phyloP scores from a whole-genome alignment of 2,329 filamentous ascomycete genomes.

The Dothiorella sarmentorum region DNA sequence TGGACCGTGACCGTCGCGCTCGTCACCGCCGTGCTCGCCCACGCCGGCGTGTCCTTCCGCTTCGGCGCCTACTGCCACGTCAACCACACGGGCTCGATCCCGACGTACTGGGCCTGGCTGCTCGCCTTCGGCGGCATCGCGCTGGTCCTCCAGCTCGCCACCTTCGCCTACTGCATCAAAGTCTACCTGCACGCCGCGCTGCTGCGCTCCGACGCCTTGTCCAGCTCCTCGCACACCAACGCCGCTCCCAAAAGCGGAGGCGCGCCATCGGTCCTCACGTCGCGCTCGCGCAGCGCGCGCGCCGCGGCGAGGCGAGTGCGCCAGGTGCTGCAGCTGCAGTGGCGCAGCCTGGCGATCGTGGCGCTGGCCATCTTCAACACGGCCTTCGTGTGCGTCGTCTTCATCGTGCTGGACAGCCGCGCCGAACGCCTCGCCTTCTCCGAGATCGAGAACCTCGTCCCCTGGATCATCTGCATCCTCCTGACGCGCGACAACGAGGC shows the following conservation, averaged over 20 bases:
- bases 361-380: conserved; percentile 87
- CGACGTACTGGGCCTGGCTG: conserved; percentile 89
- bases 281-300: conserved; percentile 21
- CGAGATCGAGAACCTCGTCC: conserved; percentile 23
- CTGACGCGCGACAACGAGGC: conserved; percentile 21
- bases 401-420: conserved; percentile 72
- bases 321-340: conserved; percentile 85
- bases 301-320: conserved; percentile 61
- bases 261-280: conserved; percentile 16
- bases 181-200: conserved; percentile 68
- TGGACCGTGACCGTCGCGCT: conserved; percentile 81
- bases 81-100: conserved; percentile 80
- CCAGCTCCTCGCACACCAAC: background rate
- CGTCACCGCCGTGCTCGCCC: conserved; percentile 69
- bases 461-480: conserved; percentile 27
- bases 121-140: conserved; percentile 73
- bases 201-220: background rate
- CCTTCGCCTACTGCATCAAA: conserved; percentile 82
- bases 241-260: background rate
- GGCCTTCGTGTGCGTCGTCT: conserved; percentile 88
- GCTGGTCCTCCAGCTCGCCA: conserved; percentile 76
- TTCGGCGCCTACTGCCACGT: conserved; percentile 92
- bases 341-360: conserved; percentile 87
- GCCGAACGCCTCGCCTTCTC: conserved; percentile 37
- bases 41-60: conserved; percentile 91